Conservation (phyloP, 1,139 yeast species). For the Debaryomyces psychrophilus region DNA sequence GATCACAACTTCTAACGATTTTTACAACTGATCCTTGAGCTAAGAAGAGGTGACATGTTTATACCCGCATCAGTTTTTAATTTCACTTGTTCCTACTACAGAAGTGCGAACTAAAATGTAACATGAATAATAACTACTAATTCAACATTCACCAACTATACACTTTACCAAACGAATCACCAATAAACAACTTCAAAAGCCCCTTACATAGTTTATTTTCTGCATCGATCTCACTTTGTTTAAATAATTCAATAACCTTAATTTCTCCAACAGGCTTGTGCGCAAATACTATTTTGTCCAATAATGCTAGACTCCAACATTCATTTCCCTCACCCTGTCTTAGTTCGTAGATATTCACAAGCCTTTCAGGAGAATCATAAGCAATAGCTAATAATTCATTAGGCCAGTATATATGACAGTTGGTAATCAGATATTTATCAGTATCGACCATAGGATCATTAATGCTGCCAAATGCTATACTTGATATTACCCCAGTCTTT, state of each 20-base stretch:
- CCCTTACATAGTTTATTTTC: conserved; percentile 45
- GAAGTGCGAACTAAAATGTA: not conserved
- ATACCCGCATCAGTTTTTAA: conserved; percentile 1
- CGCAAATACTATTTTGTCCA: conserved; percentile 22
- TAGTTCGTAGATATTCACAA: conserved; percentile 30
- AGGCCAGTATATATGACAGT: conserved; percentile 43
- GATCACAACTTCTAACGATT: conserved; percentile 3
- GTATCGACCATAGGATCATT: conserved; percentile 33
- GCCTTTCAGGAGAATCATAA: conserved; percentile 18
- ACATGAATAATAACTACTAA: not conserved
- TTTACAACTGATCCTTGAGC: conserved; percentile 2
- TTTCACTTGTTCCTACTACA: not conserved
- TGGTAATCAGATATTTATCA: conserved; percentile 25
- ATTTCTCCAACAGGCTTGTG: conserved; percentile 18
- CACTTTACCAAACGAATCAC: conserved; percentile 46
- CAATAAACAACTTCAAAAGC: conserved; percentile 33
- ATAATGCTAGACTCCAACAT: conserved; percentile 30
- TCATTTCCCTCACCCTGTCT: conserved; percentile 10
- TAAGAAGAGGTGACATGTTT: not conserved
- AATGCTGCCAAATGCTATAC: conserved; percentile 37
- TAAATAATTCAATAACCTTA: conserved; percentile 34
- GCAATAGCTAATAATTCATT: conserved; percentile 38
- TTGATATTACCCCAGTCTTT: conserved; percentile 21
- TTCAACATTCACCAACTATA: conserved; percentile 22
- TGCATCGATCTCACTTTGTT: conserved; percentile 34